These are phyloP conservation scores for Aurinia saxatilis DNA, from an alignment of 345 rosid genomes.

Conservation along the genomic window DNA sequence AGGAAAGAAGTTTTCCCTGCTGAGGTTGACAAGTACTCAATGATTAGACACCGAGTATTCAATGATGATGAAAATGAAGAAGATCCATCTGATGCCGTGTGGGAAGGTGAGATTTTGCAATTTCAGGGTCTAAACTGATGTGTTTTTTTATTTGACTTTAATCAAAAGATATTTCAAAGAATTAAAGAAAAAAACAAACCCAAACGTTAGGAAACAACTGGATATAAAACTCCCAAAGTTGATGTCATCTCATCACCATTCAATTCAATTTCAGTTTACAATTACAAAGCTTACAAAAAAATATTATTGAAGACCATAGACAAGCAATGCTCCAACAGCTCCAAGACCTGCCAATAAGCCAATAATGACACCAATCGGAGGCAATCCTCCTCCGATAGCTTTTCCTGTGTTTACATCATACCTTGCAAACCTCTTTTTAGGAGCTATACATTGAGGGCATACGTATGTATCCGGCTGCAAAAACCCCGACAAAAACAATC, in stretches of 20 bases:
- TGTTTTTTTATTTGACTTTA: too few relatives aligned
- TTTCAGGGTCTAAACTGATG: too few relatives aligned
- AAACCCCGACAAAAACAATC: not conserved
- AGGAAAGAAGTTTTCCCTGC: too few relatives aligned
- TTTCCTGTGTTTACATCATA: constrained; percentile 85
- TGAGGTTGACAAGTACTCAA: too few relatives aligned
- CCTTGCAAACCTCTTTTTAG: constrained; percentile 79
- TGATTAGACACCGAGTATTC: too few relatives aligned
- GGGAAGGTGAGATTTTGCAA: too few relatives aligned
- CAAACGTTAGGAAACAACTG: too few relatives aligned
- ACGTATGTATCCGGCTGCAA: constrained; percentile 74
- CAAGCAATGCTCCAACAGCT: constrained; percentile 84
- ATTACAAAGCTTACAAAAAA: not conserved
- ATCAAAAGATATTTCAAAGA: too few relatives aligned
- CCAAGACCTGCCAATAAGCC: constrained; percentile 78
- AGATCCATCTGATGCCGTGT: too few relatives aligned
- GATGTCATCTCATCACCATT: not conserved
- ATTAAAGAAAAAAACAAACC: too few relatives aligned
- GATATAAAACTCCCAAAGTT: not conserved
- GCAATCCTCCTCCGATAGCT: constrained; percentile 88
- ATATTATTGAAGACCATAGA: constrained; percentile 77
- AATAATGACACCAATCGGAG: constrained; percentile 77
- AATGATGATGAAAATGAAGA: too few relatives aligned
- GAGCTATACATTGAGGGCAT: constrained; percentile 91
- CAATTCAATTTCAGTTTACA: constrained; percentile 10